These are phyloP conservation scores for Calonectria multiphialidica DNA, from an alignment of 2,329 filamentous ascomycete genomes.

Conservation along the genomic window DNA sequence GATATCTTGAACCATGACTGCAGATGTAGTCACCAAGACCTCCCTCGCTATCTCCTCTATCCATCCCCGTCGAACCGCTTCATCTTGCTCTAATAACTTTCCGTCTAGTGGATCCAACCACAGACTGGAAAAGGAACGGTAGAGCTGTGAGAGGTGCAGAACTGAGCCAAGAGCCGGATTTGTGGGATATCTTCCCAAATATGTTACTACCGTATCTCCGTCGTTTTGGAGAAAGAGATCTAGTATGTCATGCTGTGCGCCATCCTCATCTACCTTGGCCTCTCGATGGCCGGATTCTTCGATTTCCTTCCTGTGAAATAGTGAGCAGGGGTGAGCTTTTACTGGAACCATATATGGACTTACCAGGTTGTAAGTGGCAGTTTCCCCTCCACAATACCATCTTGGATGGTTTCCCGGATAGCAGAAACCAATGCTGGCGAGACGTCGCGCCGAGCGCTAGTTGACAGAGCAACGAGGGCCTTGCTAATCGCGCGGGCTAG, in stretches of 20 bases:
- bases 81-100: conserved; percentile 39
- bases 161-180: conserved; percentile 40
- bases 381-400: conserved; percentile 39
- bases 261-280: conserved; percentile 28
- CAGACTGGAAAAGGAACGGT: conserved; percentile 44
- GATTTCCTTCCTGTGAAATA: conserved; percentile 44
- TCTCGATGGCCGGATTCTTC: conserved; percentile 17
- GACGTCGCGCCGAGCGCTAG: conserved; percentile 38
- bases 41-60: conserved; percentile 49
- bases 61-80: conserved; percentile 42
- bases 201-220: conserved; percentile 45
- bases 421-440: conserved; percentile 42
- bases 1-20: conserved; percentile 50
- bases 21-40: conserved; percentile 50
- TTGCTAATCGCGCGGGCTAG: conserved; percentile 38
- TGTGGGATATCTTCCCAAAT: conserved; percentile 42
- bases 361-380: conserved; percentile 51
- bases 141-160: conserved; percentile 44
- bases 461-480: conserved; percentile 28
- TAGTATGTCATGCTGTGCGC: conserved; percentile 45
- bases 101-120: conserved; percentile 47
- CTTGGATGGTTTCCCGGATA: conserved; percentile 42
- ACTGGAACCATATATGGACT: conserved; percentile 1
- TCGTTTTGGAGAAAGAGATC: conserved; percentile 43
- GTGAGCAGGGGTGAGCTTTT: conserved; percentile 10